These are phyloP conservation scores for Nectriaceae sp. DNA, from an alignment of 2,329 filamentous ascomycete genomes.

Conservation along the genomic window DNA sequence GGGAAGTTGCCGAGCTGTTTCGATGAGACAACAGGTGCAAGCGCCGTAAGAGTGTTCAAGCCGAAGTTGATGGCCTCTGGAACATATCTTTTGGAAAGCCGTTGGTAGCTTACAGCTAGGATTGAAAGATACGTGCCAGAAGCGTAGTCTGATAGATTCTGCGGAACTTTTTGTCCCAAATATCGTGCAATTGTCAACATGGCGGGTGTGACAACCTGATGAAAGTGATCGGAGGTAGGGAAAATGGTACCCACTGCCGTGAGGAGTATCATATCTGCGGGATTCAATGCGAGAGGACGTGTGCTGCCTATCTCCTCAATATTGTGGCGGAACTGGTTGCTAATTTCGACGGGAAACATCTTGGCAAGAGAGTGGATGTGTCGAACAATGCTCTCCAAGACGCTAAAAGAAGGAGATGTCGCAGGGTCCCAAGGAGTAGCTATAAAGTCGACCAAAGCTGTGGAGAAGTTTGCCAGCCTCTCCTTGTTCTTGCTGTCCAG, in stretches of 20 bases:
- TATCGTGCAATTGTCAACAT: constrained; percentile 83
- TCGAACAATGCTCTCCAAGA: constrained; percentile 79
- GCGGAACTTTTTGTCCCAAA: constrained; percentile 74
- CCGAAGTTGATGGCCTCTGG: constrained; percentile 86
- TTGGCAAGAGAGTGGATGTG: constrained; percentile 94
- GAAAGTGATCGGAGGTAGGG: constrained; percentile 96
- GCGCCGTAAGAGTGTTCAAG: constrained; percentile 69
- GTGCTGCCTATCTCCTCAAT: constrained; percentile 57
- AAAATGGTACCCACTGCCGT: constrained; percentile 84
- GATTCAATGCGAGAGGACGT: constrained; percentile 54
- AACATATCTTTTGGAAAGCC: constrained; percentile 80
- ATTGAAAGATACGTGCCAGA: constrained; percentile 79
- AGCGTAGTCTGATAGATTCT: constrained; percentile 65
- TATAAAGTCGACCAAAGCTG: constrained; percentile 65
- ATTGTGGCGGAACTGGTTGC: constrained; percentile 74
- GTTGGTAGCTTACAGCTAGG: constrained; percentile 80
- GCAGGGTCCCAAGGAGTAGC: constrained; percentile 47
- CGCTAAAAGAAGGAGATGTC: constrained; percentile 59
- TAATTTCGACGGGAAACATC: constrained; percentile 77
- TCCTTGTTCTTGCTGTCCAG: constrained; percentile 83
- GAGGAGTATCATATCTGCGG: constrained; percentile 78
- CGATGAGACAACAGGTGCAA: constrained; percentile 58
- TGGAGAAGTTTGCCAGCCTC: constrained; percentile 70
- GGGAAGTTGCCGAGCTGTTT: constrained; percentile 60
- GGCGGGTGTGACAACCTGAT: constrained; percentile 89